Base-by-base conservation (phyloP, 306 rosid species). In the Dalbergia oliveri region DNA sequence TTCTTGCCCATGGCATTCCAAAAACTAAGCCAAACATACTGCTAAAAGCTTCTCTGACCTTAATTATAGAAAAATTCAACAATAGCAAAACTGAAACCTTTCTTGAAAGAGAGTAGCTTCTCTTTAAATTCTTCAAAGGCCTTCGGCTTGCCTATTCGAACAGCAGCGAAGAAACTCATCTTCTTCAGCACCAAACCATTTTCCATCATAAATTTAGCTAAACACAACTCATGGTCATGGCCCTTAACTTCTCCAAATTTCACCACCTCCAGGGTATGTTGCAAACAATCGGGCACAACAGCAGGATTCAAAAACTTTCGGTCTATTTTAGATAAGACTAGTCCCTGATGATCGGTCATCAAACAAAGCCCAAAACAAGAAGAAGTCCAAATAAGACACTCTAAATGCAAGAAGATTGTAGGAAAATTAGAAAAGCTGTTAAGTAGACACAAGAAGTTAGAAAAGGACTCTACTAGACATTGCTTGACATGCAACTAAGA, bases 121-220 rank as follows among this genome's bases (percentile, higher is more conserved):
- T 44, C 60, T 39, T 71, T 70, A 44, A 77, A 58, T 41, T 64
- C 34, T 31, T 77, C 79, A 3, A 77, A 16, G 9, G 6, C 26
- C 14, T 49, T n/a, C 0, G 44, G 21, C 6, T 23, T 14, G 8
- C 1, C 4, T n/a, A 3, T 0, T 0, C 11, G 0, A 0, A 2
- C 0, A 23, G 3, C 9, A 11, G 33, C 13, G 26, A 16, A 41
- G 69, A 77, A 62, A 54, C 74, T 76, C 69, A 70, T 50, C 72
- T 69, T 41, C 66, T 60, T 14, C 21, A 78, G 14, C 60, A 68
- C 62, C 10, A 11, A 5, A 44, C 69, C 75, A 39, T 78, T 78
- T 44, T 73, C 78, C 67, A 56, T 57, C 44, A 67, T 12, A 69
- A 59, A 80, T 45, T 77, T 78, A 18, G 76, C 76, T 1, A 77